Percentiles rank a stretch among this genome's conserved stretches.
These are phyloP conservation scores for Rhododendron vialii DNA, from an alignment of 148 eudicot genomes.

Conservation along the genomic window DNA sequence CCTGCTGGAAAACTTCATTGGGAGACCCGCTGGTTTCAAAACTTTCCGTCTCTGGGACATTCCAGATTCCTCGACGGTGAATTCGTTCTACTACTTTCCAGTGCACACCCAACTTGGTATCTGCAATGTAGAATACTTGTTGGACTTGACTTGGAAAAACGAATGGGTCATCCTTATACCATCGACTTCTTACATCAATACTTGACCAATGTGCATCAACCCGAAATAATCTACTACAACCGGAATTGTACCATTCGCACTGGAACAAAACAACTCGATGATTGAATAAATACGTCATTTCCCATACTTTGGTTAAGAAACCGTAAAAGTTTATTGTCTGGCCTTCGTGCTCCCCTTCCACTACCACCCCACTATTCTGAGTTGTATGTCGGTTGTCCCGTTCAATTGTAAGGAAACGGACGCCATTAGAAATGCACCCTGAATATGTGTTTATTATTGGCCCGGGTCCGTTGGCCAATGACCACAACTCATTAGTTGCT, in stretches of 20 bases:
- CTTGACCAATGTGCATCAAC: neutral
- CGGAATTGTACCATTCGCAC: slow-evolving; percentile 3
- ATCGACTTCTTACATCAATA: neutral
- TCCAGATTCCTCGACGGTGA: neutral
- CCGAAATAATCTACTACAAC: neutral
- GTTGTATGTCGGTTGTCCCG: neutral
- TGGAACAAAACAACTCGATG: neutral
- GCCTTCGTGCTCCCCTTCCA: neutral
- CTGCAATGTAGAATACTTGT: neutral
- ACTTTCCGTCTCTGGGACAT: neutral
- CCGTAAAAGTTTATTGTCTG: neutral
- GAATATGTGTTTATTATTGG: neutral
- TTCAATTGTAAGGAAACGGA: neutral
- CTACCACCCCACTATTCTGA: slow-evolving; percentile 9
- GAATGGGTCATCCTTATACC: slow-evolving; percentile 1
- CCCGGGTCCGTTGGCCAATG: neutral
- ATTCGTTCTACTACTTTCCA: neutral
- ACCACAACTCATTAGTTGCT: slow-evolving; percentile 5
- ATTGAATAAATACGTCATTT: neutral
- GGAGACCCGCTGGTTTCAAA: neutral
- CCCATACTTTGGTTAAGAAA: neutral
- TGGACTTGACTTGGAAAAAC: slow-evolving; percentile 1
- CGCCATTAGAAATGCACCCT: neutral
- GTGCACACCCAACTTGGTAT: neutral
- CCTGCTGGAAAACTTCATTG: slow-evolving; percentile 2